A percentile compares a stretch with the other conserved stretches of the same genome.
Evolutionary conservation across 768 basidiomycete genomes (phyloP).

Genomic region (Leccinum longicurvipes): DNA sequence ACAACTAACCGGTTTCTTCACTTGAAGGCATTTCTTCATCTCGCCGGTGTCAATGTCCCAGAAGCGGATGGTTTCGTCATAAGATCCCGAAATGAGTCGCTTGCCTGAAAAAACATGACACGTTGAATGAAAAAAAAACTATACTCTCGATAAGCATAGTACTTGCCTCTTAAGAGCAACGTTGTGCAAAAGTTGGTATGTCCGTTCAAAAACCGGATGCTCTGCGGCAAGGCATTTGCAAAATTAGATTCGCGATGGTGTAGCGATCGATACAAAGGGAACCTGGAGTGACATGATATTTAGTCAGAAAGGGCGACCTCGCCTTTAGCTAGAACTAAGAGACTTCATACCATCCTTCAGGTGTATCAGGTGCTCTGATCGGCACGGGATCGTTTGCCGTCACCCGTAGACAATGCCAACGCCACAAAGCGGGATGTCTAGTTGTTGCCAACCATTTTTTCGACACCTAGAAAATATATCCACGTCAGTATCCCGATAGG

Average conservation of each 20-base stretch:
- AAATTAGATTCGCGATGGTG: constrained; percentile 88
- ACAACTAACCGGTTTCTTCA: constrained; percentile 89
- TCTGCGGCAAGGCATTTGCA: constrained; percentile 69
- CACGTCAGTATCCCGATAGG: not conserved
- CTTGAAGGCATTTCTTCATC: constrained; percentile 71
- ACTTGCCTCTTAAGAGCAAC: constrained; percentile 55
- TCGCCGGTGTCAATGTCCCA: constrained; percentile 77
- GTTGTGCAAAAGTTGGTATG: constrained; percentile 90
- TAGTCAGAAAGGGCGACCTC: not conserved
- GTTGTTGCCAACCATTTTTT: constrained; percentile 38
- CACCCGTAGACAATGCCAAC: constrained; percentile 68
- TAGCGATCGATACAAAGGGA: constrained; percentile 71
- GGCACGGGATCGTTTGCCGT: constrained; percentile 71
- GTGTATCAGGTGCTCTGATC: constrained; percentile 55
- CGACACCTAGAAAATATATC: constrained; percentile 32
- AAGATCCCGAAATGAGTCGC: constrained; percentile 82
- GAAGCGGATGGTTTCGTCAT: constrained; percentile 89
- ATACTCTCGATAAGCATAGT: not conserved
- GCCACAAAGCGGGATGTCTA: constrained; percentile 72
- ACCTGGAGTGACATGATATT: constrained; percentile 33
- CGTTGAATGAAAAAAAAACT: not conserved
- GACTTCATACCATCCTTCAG: constrained; percentile 66
- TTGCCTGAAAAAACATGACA: constrained; percentile 44
- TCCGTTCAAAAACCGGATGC: constrained; percentile 71
- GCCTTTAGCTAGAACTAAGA: not conserved